Conservation (phyloP, 495 filamentous ascomycete genomes). For the Lasiosphaeria miniovina region DNA sequence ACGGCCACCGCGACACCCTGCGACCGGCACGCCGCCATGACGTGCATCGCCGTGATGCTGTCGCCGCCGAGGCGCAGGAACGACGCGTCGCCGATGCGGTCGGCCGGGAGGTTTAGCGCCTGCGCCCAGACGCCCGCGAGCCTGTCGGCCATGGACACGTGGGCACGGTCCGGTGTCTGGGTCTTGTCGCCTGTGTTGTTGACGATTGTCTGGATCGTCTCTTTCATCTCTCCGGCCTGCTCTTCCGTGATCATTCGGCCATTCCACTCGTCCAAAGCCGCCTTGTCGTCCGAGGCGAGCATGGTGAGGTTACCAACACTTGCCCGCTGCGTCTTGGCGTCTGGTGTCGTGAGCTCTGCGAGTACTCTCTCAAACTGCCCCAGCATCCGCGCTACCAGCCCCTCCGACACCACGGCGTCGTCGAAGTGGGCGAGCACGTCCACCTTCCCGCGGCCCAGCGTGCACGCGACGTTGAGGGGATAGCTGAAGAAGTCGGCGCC, state of each 20-base stretch:
- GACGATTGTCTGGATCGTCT: too few relatives aligned
- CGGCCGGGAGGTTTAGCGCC: constrained; percentile 48
- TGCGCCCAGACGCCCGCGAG: constrained; percentile 46
- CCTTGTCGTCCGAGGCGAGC: constrained; percentile 16
- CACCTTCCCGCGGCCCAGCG: constrained; percentile 7
- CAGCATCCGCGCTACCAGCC: constrained; percentile 24
- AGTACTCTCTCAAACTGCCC: constrained; percentile 25
- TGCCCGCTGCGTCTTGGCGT: constrained; percentile 1
- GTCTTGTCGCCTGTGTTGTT: constrained; percentile 37
- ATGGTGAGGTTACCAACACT: constrained; percentile 23
- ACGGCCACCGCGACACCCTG: constrained; percentile 20
- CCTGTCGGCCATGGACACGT: constrained; percentile 42
- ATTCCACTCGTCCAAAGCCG: constrained; percentile 24
- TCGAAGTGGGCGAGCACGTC: constrained; percentile 32
- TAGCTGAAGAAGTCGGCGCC: constrained; percentile 24
- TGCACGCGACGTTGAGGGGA: constrained; percentile 26
- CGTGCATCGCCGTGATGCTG: constrained; percentile 33
- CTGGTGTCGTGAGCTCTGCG: constrained; percentile 3
- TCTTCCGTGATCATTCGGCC: neutral
- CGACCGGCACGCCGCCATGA: constrained; percentile 20
- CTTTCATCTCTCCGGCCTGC: constrained; percentile 30
- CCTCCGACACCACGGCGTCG: constrained; percentile 14
- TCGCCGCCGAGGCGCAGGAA: constrained; percentile 34
- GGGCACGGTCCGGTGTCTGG: constrained; percentile 59
- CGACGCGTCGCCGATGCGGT: constrained; percentile 36